Percentiles rank a stretch among this genome's conserved stretches.
phyloP scores from a whole-genome alignment of 495 filamentous ascomycete species.

The Delitschia confertaspora region DNA sequence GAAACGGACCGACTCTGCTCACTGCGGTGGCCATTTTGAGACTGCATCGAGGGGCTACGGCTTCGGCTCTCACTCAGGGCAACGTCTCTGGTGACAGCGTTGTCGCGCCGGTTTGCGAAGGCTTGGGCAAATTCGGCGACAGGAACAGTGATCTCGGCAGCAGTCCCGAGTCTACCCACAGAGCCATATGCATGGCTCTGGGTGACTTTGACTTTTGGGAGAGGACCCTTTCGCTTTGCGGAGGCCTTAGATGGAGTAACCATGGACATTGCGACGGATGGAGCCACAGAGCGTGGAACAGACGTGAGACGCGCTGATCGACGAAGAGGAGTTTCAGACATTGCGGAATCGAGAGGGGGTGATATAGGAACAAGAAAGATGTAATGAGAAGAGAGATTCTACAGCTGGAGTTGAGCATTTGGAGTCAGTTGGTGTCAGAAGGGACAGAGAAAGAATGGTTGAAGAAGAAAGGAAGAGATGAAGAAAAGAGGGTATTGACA shows the following conservation, averaged over 20 bases:
- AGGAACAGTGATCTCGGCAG: conserved; percentile 11
- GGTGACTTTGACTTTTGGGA: conserved; percentile 13
- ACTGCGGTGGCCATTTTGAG: background rate
- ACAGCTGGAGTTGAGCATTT: no score
- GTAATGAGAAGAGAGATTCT: background rate
- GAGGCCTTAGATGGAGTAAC: conserved; percentile 1
- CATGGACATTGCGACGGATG: conserved; percentile 1
- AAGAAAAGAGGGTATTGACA: no score
- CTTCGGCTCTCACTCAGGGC: background rate
- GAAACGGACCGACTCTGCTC: background rate
- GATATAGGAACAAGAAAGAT: background rate
- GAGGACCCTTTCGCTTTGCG: conserved; percentile 5
- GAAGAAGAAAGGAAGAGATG: no score
- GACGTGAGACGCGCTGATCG: conserved; percentile 8
- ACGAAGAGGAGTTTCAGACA: conserved; percentile 1
- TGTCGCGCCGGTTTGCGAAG: conserved; percentile 7
- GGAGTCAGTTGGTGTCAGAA: no score
- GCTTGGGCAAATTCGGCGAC: conserved; percentile 16
- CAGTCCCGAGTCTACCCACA: conserved; percentile 2
- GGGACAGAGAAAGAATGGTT: no score
- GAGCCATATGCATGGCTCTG: conserved; percentile 21
- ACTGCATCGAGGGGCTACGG: background rate
- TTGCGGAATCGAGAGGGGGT: no score
- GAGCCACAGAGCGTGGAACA: background rate
- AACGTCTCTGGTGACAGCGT: conserved; percentile 13